phyloP scores from a whole-genome alignment of 2,329 filamentous ascomycete genomes.

The Colletotrichum godetiae region DNA sequence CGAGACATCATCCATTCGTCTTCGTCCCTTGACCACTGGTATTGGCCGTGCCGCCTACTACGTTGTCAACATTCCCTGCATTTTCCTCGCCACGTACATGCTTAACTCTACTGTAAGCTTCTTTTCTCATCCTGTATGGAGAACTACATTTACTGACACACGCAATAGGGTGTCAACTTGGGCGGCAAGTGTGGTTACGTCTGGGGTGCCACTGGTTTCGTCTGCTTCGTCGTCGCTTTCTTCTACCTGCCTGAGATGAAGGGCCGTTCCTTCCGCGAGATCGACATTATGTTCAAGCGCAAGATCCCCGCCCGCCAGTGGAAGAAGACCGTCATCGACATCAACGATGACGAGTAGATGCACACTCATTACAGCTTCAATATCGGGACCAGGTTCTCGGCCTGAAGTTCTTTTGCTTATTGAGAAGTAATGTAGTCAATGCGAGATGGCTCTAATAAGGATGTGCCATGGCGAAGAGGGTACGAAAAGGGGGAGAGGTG shows the following conservation, averaged over 20 bases:
- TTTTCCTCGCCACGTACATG: conserved; percentile 71
- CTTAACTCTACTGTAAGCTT: conserved; percentile 63
- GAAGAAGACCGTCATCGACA: conserved; percentile 66
- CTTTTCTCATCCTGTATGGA: neutral
- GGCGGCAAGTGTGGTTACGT: conserved; percentile 69
- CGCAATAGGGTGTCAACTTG: conserved; percentile 51
- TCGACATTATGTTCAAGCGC: conserved; percentile 70
- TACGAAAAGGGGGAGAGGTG: neutral
- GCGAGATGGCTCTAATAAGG: neutral
- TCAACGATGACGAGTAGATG: conserved; percentile 71
- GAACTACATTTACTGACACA: conserved; percentile 41
- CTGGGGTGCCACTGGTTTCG: conserved; percentile 67
- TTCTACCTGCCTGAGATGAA: conserved; percentile 67
- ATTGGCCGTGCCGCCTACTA: conserved; percentile 74
- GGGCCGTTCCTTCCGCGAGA: conserved; percentile 68
- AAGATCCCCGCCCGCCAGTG: conserved; percentile 64
- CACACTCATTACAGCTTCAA: neutral
- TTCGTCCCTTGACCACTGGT: conserved; percentile 73
- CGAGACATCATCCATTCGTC: conserved; percentile 74
- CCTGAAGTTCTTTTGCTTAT: neutral
- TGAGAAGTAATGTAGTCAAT: neutral
- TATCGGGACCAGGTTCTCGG: neutral
- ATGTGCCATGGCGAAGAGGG: neutral
- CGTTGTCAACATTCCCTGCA: conserved; percentile 73
- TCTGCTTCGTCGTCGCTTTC: conserved; percentile 63